phyloP scores from a whole-genome alignment of 371 early-diverging fungal genomes.

The Nematocida sp. region DNA sequence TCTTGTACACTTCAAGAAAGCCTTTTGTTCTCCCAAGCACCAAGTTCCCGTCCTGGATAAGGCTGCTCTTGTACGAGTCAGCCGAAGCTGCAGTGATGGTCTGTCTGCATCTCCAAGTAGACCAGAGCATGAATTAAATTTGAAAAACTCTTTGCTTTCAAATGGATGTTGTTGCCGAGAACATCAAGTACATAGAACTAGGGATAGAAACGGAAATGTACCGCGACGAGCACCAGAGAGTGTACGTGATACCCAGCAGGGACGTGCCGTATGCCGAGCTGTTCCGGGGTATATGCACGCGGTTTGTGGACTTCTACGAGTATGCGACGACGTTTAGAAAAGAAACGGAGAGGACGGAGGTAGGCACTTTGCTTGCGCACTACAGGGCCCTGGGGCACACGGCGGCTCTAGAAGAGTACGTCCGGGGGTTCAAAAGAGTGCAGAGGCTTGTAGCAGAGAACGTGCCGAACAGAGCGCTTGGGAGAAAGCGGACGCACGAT shows the following conservation, averaged over 20 bases:
- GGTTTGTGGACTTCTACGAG: conserved; percentile 25
- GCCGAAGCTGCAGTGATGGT: conserved; percentile 41
- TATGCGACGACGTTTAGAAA: background rate
- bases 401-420: conserved; percentile 6
- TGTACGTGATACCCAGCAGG: conserved; percentile 6
- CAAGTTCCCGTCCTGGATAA: conserved; percentile 16
- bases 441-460: conserved; percentile 10
- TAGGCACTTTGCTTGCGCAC: background rate
- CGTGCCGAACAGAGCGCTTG: background rate
- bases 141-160: conserved; percentile 5
- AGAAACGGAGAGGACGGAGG: background rate
- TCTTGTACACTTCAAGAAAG: conserved; percentile 40
- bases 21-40: conserved; percentile 46
- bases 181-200: conserved; percentile 33
- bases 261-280: conserved; percentile 8
- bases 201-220: background rate
- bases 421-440: conserved; percentile 13
- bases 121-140: conserved; percentile 50
- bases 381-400: background rate
- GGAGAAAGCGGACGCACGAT: background rate
- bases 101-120: conserved; percentile 49
- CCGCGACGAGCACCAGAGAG: conserved; percentile 1
- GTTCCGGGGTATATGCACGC: background rate
- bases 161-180: conserved; percentile 41
- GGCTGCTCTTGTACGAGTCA: conserved; percentile 32